These are phyloP conservation scores for Plenodomus biglobosus DNA, from an alignment of 2,329 filamentous ascomycete species.

Conservation along the genomic window DNA sequence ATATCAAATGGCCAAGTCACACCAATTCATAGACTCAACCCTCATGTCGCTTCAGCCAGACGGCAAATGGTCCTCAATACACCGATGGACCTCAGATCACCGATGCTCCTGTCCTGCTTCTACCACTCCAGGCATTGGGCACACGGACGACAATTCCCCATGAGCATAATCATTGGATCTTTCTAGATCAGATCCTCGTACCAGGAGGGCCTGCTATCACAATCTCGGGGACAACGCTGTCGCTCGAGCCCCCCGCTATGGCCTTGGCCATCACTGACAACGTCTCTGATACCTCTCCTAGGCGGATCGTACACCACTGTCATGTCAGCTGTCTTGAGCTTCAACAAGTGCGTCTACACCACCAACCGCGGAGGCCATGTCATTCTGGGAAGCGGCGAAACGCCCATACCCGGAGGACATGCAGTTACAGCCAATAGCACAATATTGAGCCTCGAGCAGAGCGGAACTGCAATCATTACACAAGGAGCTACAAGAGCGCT, in stretches of 20 bases:
- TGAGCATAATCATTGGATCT: slow-evolving; percentile 26
- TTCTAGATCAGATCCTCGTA: slow-evolving; percentile 35
- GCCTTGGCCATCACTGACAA: slow-evolving; percentile 41
- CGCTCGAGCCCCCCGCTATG: slow-evolving; percentile 40
- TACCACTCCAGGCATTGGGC: slow-evolving; percentile 24
- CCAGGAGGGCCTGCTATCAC: slow-evolving; percentile 41
- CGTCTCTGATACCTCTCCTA: slow-evolving; percentile 19
- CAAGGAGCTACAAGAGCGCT: slow-evolving; percentile 27
- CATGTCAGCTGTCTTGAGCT: slow-evolving; percentile 36
- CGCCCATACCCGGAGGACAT: slow-evolving; percentile 42
- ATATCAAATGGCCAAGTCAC: slow-evolving; percentile 22
- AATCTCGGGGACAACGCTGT: slow-evolving; percentile 40
- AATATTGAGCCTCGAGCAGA: slow-evolving; percentile 34
- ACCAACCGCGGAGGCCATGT: slow-evolving; percentile 50
- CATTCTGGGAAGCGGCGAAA: slow-evolving; percentile 42
- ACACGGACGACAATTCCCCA: slow-evolving; percentile 27
- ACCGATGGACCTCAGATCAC: slow-evolving; percentile 14
- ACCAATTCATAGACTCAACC: slow-evolving; percentile 25
- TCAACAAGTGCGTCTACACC: slow-evolving; percentile 43
- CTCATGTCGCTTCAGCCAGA: slow-evolving; percentile 15
- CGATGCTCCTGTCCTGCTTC: slow-evolving; percentile 12
- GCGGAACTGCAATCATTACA: slow-evolving; percentile 30
- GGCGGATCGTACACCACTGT: slow-evolving; percentile 26
- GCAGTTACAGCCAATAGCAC: slow-evolving; percentile 38
- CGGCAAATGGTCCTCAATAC: neutral